phyloP scores from a whole-genome alignment of 345 rosid species.

The Salix viminalis region DNA sequence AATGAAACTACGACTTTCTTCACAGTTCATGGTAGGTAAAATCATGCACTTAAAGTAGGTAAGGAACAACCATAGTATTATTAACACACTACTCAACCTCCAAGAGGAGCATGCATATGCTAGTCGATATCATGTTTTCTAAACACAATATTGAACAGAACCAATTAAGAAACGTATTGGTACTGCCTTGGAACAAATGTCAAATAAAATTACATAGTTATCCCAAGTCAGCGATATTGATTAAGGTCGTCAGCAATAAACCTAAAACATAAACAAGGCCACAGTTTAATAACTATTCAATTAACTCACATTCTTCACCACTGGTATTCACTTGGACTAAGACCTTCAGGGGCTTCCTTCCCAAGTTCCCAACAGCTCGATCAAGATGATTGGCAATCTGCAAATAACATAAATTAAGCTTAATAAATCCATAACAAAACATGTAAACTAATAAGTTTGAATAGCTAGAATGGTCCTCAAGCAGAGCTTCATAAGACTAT shows the following conservation, averaged over 20 bases:
- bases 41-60: background rate
- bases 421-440: background rate
- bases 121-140: background rate
- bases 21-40: too few species aligned
- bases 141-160: background rate
- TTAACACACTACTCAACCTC: background rate
- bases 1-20: background rate
- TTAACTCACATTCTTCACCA: conserved; percentile 87
- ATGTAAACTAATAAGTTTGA: background rate
- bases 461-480: background rate
- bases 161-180: background rate
- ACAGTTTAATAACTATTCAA: background rate
- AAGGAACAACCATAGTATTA: background rate
- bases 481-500: background rate
- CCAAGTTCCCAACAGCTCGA: conserved; percentile 56
- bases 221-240: background rate
- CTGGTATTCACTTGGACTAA: conserved; percentile 94
- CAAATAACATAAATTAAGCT: background rate
- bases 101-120: background rate
- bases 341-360: conserved; percentile 78
- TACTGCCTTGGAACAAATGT: too few species aligned
- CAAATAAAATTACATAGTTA: too few species aligned
- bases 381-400: conserved; percentile 92
- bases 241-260: background rate
- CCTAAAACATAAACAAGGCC: background rate